Conservation (phyloP, 2,329 filamentous ascomycete genomes). For the Trichoderma koningii region DNA sequence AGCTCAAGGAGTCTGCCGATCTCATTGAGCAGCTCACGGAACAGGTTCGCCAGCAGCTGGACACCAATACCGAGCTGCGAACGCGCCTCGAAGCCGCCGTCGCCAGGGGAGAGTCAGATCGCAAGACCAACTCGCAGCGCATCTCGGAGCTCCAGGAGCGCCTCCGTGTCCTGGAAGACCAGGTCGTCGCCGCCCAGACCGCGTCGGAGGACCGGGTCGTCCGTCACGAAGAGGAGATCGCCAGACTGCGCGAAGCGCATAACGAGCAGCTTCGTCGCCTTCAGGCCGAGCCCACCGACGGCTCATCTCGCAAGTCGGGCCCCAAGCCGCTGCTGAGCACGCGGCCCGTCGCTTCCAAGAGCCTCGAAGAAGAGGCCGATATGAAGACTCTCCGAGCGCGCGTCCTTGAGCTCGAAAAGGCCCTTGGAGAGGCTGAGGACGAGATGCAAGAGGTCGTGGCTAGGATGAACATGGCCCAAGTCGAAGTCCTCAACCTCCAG, state of each 20-base stretch:
- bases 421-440: conserved; percentile 58
- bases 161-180: conserved; percentile 80
- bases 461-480: conserved; percentile 78
- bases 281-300: conserved; percentile 55
- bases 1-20: conserved; percentile 71
- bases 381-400: conserved; percentile 74
- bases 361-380: conserved; percentile 71
- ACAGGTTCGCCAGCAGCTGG: conserved; percentile 78
- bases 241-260: conserved; percentile 73
- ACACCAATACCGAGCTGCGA: conserved; percentile 74
- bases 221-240: conserved; percentile 84
- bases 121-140: conserved; percentile 74
- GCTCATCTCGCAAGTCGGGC: conserved; percentile 38
- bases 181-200: conserved; percentile 78
- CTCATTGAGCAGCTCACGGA: conserved; percentile 78
- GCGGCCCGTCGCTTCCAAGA: conserved; percentile 58
- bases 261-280: conserved; percentile 76
- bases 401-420: conserved; percentile 82
- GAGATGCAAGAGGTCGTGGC: conserved; percentile 83
- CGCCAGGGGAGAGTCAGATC: conserved; percentile 78
- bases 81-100: conserved; percentile 78
- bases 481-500: conserved; percentile 80
- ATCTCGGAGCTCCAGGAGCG: conserved; percentile 83
- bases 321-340: conserved; percentile 39
- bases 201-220: conserved; percentile 81